Conservation (phyloP, 2,329 filamentous ascomycete species). For the Talaromyces atroroseus region DNA sequence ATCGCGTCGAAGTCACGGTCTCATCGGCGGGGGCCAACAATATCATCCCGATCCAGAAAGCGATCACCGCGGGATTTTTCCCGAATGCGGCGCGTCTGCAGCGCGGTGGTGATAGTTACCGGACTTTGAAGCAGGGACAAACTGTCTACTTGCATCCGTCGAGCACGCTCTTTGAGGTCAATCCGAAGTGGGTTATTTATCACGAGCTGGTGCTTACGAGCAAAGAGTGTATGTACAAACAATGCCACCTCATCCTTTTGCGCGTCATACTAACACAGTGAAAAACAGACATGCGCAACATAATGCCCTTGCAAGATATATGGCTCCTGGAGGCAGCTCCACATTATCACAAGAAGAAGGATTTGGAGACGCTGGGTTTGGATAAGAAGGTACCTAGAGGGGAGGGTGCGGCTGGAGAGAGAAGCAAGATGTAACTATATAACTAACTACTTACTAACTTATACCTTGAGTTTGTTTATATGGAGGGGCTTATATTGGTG, state of each 20-base stretch:
- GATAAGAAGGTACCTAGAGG: constrained; percentile 70
- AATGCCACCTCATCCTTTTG: too few species aligned
- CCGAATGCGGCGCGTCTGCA: constrained; percentile 82
- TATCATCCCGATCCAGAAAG: constrained; percentile 73
- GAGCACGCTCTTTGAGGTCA: constrained; percentile 69
- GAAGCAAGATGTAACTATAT: constrained; percentile 20
- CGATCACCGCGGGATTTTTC: constrained; percentile 89
- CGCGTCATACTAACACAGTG: too few species aligned
- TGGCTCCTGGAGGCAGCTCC: constrained; percentile 89
- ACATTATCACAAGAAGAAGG: constrained; percentile 90
- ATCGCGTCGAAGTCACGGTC: constrained; percentile 76
- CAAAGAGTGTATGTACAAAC: constrained; percentile 59
- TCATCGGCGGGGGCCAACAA: constrained; percentile 66
- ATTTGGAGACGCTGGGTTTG: constrained; percentile 71
- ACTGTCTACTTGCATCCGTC: constrained; percentile 90
- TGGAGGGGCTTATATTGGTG: too few species aligned
- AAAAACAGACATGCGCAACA: constrained; percentile 63
- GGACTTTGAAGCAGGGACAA: constrained; percentile 84
- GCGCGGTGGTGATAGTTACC: constrained; percentile 77
- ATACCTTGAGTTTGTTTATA: too few species aligned
- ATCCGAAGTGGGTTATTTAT: constrained; percentile 85
- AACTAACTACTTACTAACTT: too few species aligned
- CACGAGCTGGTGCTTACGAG: constrained; percentile 84
- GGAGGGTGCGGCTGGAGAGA: constrained; percentile 40
- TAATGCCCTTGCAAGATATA: constrained; percentile 74